Conservation (phyloP, 495 filamentous ascomycete species). For the Aspergillus steynii region DNA sequence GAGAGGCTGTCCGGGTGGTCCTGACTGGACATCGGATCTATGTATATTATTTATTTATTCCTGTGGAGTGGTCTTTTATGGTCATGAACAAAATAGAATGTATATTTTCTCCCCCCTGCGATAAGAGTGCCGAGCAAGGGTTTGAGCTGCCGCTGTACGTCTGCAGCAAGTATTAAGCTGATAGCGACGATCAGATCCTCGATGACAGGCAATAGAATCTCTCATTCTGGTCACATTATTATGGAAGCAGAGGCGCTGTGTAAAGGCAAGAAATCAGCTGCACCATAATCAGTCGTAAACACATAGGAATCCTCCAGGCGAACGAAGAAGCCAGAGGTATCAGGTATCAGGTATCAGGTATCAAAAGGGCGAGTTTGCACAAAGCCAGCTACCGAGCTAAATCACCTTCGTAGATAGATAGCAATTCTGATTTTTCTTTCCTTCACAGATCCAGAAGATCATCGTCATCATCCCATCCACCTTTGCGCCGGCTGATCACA, state of each 20-base stretch:
- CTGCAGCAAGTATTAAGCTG: neutral
- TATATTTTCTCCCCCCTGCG: neutral
- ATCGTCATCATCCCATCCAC: conserved; percentile 86
- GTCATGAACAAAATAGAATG: neutral
- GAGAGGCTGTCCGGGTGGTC: conserved; percentile 14
- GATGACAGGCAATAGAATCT: neutral
- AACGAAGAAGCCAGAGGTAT: conserved; percentile 1
- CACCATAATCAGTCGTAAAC: conserved; percentile 6
- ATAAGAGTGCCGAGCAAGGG: neutral
- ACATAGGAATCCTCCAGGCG: neutral
- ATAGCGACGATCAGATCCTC: neutral
- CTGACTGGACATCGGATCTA: neutral
- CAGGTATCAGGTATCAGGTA: conserved; percentile 12
- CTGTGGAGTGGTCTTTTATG: no score
- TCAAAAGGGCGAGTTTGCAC: neutral
- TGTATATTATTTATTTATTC: neutral
- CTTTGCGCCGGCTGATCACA: conserved; percentile 79
- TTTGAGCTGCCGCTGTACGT: neutral
- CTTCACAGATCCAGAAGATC: conserved; percentile 66
- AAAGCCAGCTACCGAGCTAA: neutral
- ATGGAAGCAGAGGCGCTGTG: neutral
- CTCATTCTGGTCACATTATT: neutral
- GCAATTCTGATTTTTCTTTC: neutral
- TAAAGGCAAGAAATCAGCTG: neutral
- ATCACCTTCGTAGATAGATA: conserved; percentile 6